phyloP scores from a whole-genome alignment of 2,329 filamentous ascomycete genomes.

The Aspergillus candidus region DNA sequence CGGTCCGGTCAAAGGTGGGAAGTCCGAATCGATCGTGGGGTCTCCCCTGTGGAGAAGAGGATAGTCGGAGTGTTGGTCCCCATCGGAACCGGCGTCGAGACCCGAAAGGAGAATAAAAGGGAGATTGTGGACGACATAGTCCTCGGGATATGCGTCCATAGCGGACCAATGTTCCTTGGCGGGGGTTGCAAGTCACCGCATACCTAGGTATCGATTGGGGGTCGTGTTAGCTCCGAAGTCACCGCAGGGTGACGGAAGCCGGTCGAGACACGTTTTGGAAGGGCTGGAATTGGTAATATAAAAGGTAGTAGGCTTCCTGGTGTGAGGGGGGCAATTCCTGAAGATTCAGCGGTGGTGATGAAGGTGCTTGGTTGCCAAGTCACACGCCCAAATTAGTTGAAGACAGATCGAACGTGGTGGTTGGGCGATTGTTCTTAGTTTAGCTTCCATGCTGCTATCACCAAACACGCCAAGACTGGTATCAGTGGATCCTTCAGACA shows the following conservation, averaged over 20 bases:
- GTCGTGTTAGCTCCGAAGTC: conserved; percentile 2
- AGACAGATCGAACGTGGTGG: background rate
- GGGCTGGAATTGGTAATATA: no score
- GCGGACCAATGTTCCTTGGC: conserved; percentile 24
- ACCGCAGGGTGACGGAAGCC: background rate
- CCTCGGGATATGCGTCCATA: conserved; percentile 47
- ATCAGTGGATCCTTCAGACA: no score
- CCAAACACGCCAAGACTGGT: conserved; percentile 1
- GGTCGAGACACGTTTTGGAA: no score
- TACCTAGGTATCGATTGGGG: conserved; percentile 14
- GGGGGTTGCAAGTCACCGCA: conserved; percentile 27
- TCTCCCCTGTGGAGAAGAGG: conserved; percentile 52
- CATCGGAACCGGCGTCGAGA: conserved; percentile 45
- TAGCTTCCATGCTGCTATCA: background rate
- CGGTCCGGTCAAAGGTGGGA: conserved; percentile 59
- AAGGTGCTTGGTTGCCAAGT: no score
- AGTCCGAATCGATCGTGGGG: conserved; percentile 62
- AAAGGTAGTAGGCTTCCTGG: no score
- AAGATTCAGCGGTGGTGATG: no score
- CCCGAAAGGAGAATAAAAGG: conserved; percentile 80
- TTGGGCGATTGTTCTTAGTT: conserved; percentile 1
- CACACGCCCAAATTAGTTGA: no score
- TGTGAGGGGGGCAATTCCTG: no score
- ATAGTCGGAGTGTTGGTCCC: conserved; percentile 33
- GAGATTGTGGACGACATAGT: conserved; percentile 80